Evolutionary conservation across 495 filamentous ascomycete genomes (phyloP).

Genomic region (Chaetomium fimeti): DNA sequence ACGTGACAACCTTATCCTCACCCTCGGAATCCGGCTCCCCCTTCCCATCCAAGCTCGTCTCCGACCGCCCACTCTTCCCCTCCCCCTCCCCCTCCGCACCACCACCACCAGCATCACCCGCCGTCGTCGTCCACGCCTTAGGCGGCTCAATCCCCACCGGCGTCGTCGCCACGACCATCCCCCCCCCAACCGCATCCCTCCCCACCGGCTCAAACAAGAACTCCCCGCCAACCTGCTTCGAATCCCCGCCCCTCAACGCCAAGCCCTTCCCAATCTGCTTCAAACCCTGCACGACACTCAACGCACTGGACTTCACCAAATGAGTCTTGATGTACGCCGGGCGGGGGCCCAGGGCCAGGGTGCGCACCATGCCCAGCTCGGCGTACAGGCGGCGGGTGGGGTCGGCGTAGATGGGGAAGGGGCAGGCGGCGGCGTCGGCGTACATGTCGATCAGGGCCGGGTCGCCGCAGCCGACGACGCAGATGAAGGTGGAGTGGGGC

Average conservation of each 20-base stretch:
- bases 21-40: conserved; percentile 26
- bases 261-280: conserved; percentile 52
- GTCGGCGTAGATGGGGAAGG: conserved; percentile 81
- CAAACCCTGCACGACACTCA: conserved; percentile 57
- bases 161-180: conserved; percentile 11
- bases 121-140: background rate
- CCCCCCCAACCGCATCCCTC: conserved; percentile 24
- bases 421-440: conserved; percentile 58
- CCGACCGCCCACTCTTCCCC: conserved; percentile 9
- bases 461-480: conserved; percentile 77
- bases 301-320: conserved; percentile 45
- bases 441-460: conserved; percentile 71
- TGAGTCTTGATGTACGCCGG: conserved; percentile 66
- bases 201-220: conserved; percentile 66
- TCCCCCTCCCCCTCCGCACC: background rate
- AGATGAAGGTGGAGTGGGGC: conserved; percentile 60
- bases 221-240: conserved; percentile 76
- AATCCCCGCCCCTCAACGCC: conserved; percentile 64
- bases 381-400: conserved; percentile 67
- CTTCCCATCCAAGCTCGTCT: conserved; percentile 34
- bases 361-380: conserved; percentile 67
- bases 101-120: background rate
- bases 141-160: conserved; percentile 1
- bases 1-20: conserved; percentile 60
- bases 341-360: conserved; percentile 57